Evolutionary conservation across 768 basidiomycete genomes (phyloP), one percentile per base, ranked within the genome.

Genomic region (Lactifluus volemus): DNA sequence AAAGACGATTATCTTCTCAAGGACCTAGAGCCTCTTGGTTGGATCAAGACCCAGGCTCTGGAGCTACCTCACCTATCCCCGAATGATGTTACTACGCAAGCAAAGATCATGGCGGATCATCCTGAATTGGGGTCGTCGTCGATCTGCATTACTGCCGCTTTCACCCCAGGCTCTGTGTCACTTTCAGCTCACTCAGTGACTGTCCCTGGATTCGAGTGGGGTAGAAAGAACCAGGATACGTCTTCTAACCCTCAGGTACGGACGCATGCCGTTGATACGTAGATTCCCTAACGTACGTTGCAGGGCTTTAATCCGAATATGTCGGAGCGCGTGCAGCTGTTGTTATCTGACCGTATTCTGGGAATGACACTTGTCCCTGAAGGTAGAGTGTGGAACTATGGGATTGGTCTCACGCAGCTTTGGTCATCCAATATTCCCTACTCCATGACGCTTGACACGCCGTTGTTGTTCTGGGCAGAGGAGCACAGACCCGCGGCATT

Each of bases 141-240:
- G 2, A 93, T 98, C 67, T 96, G 96, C 70, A 75, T 99, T 65
- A 89, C 95, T 3, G 86, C 88, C 30, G 94, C 97, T 25, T 99
- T 99, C 77, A 98, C 97, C 3, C 97, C 97, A 2, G 97, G 97
- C 58, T 98, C 95, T 4, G 93, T 98, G 32, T 98, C 95, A 21
- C 76, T 99, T 45, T 94, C 93, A 29, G 88, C 96, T 0, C 95
- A 98, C 76, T 89, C 86, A 36, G 76, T 98, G 53, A 87, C 88
- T 5, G 85, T 96, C 9, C 84, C 88, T 61, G 97, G 96, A 15
- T 98, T 98, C 71, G 97, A 99, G 69, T 98, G 95, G 95, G 96
- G 95, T 45, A 79, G 96, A 67, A 98, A 97, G 78, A 96, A 95
- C 67, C 76, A 80, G 67, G 93, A 95, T 68, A 89, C 83, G 47